phyloP scores from a whole-genome alignment of 768 basidiomycete genomes.

The Trametopsis cervina region DNA sequence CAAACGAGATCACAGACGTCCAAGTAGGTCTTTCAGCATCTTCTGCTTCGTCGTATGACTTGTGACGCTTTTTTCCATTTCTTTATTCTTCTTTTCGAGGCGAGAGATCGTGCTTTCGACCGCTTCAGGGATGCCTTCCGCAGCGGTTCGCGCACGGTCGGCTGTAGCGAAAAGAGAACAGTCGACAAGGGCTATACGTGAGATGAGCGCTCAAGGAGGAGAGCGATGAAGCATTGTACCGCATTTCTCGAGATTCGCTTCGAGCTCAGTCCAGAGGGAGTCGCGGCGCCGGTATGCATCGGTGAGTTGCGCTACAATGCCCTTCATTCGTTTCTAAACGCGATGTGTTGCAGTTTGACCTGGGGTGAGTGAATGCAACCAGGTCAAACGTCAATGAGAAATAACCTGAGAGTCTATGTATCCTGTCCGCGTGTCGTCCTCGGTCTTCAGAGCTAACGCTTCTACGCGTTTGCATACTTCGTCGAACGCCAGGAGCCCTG shows the following conservation, averaged over 20 bases:
- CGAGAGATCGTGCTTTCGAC: constrained; percentile 44
- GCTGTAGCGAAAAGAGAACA: constrained; percentile 25
- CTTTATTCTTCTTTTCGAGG: constrained; percentile 49
- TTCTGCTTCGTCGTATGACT: constrained; percentile 21
- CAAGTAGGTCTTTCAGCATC: constrained; percentile 23
- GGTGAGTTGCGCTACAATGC: constrained; percentile 38
- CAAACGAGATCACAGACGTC: constrained; percentile 3
- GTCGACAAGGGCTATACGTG: constrained; percentile 1
- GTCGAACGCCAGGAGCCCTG: constrained; percentile 47
- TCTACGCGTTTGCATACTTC: constrained; percentile 50
- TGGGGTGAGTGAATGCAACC: constrained; percentile 7
- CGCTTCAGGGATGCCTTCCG: constrained; percentile 41
- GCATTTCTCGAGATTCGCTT: constrained; percentile 36
- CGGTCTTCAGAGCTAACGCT: constrained; percentile 33
- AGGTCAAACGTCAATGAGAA: not conserved
- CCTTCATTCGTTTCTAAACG: constrained; percentile 35
- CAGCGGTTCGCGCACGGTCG: constrained; percentile 32
- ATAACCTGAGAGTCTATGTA: constrained; percentile 39
- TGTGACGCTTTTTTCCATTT: constrained; percentile 24
- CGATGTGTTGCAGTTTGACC: too few species aligned
- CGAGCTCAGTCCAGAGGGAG: constrained; percentile 42
- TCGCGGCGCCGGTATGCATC: constrained; percentile 43
- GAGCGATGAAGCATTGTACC: constrained; percentile 28
- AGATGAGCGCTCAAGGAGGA: constrained; percentile 6
- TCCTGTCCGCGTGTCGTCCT: constrained; percentile 33